Evolutionary conservation across 176 grass and related monocot species (phyloP), one percentile per base, ranked within the genome.

Genomic region (Neostapfia colusana): DNA sequence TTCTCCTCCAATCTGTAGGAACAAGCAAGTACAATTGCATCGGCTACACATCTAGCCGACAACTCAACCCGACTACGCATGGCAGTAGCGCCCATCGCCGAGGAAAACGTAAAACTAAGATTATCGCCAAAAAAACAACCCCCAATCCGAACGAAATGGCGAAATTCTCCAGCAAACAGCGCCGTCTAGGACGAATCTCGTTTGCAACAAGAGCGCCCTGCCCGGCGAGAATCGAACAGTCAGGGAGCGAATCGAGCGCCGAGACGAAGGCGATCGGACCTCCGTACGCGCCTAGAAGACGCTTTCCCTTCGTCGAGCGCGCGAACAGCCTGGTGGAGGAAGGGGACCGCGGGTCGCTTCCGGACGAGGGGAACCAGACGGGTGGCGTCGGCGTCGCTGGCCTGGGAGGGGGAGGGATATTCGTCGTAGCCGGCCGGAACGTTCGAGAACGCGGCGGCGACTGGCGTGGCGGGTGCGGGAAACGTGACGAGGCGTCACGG

Each of bases 401-500:
- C 42, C 15, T 9, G 3, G 74, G 17, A 17, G 3, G 74, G 17
- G 25, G 20, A 9, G 39, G 43, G 36, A 24, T 70, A 42, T 34
- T 84, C 54, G 24, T 84, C 54, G 24, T 39, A 70, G n/a, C 42
- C 55, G 17, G 23, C 34, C 17, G 65, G 65, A 77, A 77, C 10
- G 65, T 84, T 71, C 57, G 15, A 78, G 74, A 78, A 63, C 31
- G 58, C 72, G 53, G 55, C 63, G 64, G 25, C 61, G 48, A n/a
- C 27, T 66, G 20, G 31, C 10, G 55, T 55, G 43, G n/a, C n/a
- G 17, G 58, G 12, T 35, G n/a, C n/a, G 56, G 49, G 4, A 49
- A 26, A 16, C 28, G 72, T 7, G 46, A 51, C 34, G 45, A 27
- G 24, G 48, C 23, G 59, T 35, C 70, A 43, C 45, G n/a, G 35